A percentile compares a stretch with the other conserved stretches of the same genome.
phyloP scores from a whole-genome alignment of 1,284 basidiomycete genomes.

The Tetrapyrgos nigripes region DNA sequence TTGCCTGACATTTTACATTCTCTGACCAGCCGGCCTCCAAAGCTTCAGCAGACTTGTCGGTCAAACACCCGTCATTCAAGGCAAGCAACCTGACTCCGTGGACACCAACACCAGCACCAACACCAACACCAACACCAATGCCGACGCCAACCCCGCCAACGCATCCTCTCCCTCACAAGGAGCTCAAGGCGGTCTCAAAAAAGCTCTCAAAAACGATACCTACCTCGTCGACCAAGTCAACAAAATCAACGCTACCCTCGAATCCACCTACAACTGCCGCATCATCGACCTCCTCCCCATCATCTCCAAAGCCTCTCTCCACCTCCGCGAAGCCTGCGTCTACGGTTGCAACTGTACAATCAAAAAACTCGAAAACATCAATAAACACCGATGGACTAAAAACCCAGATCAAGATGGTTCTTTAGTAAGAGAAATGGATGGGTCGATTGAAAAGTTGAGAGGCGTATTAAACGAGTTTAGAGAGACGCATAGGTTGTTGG shows the following conservation, averaged over 20 bases:
- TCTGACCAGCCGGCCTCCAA: slow-evolving; percentile 34
- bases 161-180: slow-evolving; percentile 11
- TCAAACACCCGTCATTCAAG: slow-evolving; percentile 21
- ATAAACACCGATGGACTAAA: slow-evolving; percentile 50
- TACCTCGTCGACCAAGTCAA: slow-evolving; percentile 48
- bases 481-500: slow-evolving; percentile 41
- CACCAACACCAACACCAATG: not conserved
- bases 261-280: slow-evolving; percentile 45
- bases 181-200: not conserved
- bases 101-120: not conserved
- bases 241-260: slow-evolving; percentile 35
- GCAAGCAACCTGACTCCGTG: not conserved
- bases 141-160: not conserved
- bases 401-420: slow-evolving; percentile 24
- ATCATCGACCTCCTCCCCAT: slow-evolving; percentile 55
- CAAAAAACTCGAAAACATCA: slow-evolving; percentile 48
- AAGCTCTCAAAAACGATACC: slow-evolving; percentile 37
- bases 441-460: slow-evolving; percentile 41
- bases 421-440: slow-evolving; percentile 42
- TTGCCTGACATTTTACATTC: not conserved
- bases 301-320: slow-evolving; percentile 48
- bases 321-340: slow-evolving; percentile 46
- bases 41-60: slow-evolving; percentile 27
- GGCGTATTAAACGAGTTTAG: slow-evolving; percentile 49
- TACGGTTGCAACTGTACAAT: slow-evolving; percentile 41